Evolutionary conservation across 2,329 filamentous ascomycete species (phyloP), one percentile per base, ranked within the genome.

Genomic region (Alternaria sp.): DNA sequence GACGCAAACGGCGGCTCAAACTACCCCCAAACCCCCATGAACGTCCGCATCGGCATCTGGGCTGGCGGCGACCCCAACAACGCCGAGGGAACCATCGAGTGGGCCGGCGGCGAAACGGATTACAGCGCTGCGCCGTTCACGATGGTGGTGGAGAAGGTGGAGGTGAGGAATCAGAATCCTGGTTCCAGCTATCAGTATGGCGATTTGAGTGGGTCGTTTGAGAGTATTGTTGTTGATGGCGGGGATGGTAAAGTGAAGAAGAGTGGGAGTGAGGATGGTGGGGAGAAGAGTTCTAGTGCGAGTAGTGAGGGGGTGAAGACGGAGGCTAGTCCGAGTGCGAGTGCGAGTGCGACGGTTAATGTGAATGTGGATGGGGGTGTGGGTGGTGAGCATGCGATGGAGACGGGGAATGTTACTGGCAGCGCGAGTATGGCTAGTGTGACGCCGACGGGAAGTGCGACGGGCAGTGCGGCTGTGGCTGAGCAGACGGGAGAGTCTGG

Each of bases 11-110:
- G 84, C 65, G 88, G 88, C 4, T 74, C 84, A 46, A 85, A 86
- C 71, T 94, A 88, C 75, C 92, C 92, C 0, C 92, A 94, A 77
- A 93, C 91, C 0, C 92, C 92, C 1, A 90, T 91, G 89, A 86
- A 87, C 30, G 62, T 79, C 46, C 70, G 71, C 41, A 71, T 83
- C 28, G 81, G 81, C 47, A 81, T 76, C 71, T 83, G 82, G 82
- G 81, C 80, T 8, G 82, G 82, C 50, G 86, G 85, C 63, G 79
- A 81, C 47, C 71, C 78, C 2, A 75, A 77, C 51, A 78, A 82
- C 25, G 57, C 62, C 5, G 76, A 82, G 7, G 88, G 89, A 46
- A 90, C 88, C 10, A 85, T 91, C 60, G 76, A 86, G 55, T 92
- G 90, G 90, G 89, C 89, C 26, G 89, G 89, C 51, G 90, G 90